Base-by-base conservation (phyloP, 139 green algal species). In the Ettlia oleoabundans region DNA sequence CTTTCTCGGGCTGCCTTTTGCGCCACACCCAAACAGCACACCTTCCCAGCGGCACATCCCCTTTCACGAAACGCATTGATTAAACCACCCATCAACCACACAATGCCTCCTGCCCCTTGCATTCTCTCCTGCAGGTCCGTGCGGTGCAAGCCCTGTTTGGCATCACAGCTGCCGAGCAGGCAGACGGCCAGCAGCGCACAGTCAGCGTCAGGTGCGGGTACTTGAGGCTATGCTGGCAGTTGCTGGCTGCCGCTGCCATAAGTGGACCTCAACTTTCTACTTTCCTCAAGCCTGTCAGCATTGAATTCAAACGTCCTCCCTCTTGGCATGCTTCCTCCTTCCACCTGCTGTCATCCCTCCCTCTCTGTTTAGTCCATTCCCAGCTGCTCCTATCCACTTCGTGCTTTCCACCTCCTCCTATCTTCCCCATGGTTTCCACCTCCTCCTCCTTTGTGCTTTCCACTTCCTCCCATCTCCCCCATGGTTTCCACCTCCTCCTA, bases 71-170 rank as follows among this genome's bases (percentile, higher is more conserved):
- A n/a, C n/a, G n/a, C n/a, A n/a, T n/a, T n/a, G n/a, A n/a, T n/a
- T n/a, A n/a, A n/a, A n/a, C n/a, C n/a, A n/a, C n/a, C n/a, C n/a
- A n/a, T 19, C 19, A n/a, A n/a, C n/a, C n/a, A 19, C 51, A 61
- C 51, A 15, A 28, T 15, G 15, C 19, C 15, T 61, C 15, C 51
- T 61, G 51, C 19, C 51, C 51, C 15, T 61, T 15, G 51, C 51
- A 15, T 61, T 61, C 51, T 61, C 51, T 19, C 19, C 15, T 61
- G 15, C 51, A 61, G 15, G 51, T 61, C 51, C 89, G 35, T n/a
- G n/a, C n/a, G n/a, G 82, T 94, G 30, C 28, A 68, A 24, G 42
- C 78, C 3, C 80, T 89, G 37, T 86, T 89, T 28, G 75, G 55
- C 66, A 70, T 84, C 51, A 76, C 42, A 1, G 68, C 43, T 0